Conservation (phyloP, 208 protist species). For the Trypanosoma theileri region DNA sequence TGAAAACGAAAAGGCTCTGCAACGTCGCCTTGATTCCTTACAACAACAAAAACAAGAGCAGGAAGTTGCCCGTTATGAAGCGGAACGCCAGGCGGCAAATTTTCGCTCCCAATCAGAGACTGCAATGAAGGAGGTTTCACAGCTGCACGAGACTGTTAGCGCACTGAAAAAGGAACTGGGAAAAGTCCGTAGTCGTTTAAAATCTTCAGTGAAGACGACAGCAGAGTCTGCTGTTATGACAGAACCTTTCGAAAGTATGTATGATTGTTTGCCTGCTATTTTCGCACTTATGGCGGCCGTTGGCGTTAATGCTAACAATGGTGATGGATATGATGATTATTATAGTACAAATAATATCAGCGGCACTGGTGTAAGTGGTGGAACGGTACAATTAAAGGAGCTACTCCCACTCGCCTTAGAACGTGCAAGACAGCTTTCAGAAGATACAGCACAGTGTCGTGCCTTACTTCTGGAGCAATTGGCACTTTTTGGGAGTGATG, state of each 20-base stretch:
- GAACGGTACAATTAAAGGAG: background rate
- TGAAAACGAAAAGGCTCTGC: conserved; percentile 18
- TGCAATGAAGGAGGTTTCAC: conserved; percentile 5
- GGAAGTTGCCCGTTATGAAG: conserved; percentile 16
- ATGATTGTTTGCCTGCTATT: background rate
- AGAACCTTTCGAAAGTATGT: background rate
- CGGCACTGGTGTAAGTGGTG: background rate
- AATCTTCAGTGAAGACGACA: conserved; percentile 9
- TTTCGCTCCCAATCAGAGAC: conserved; percentile 14
- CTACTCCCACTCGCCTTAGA: conserved; percentile 3
- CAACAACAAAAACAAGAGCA: conserved; percentile 10
- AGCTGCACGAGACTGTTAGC: conserved; percentile 1
- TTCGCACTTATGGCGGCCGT: conserved; percentile 3
- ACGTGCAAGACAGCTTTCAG: conserved; percentile 5
- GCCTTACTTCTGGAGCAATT: conserved; percentile 15
- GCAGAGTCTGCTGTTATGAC: conserved; percentile 7
- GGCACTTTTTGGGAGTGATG: background rate
- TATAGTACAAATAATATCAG: background rate
- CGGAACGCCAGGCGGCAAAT: conserved; percentile 12
- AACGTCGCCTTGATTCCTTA: conserved; percentile 16
- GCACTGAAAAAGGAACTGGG: background rate
- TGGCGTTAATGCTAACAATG: background rate
- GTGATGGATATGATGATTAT: background rate
- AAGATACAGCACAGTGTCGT: conserved; percentile 11
- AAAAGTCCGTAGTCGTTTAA: background rate